Evolutionary conservation across 2,329 filamentous ascomycete species (phyloP).

Genomic region (Penicillium sp.): DNA sequence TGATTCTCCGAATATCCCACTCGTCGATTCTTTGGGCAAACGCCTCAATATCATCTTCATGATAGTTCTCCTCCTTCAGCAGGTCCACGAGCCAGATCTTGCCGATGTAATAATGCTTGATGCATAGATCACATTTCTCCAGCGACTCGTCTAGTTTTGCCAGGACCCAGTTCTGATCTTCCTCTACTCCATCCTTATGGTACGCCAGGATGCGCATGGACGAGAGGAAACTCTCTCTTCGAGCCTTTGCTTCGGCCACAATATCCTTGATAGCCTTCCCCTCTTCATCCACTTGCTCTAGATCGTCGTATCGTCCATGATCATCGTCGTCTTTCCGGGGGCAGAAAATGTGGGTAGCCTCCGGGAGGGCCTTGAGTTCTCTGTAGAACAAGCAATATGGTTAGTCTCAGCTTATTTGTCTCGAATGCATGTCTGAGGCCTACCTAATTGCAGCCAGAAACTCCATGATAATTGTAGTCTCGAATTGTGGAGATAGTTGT

Average conservation of each 20-base stretch:
- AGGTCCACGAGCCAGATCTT: slow-evolving; percentile 62
- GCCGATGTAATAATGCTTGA: slow-evolving; percentile 70
- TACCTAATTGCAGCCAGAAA: slow-evolving; percentile 45
- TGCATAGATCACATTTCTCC: slow-evolving; percentile 66
- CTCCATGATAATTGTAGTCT: slow-evolving; percentile 36
- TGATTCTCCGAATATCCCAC: slow-evolving; percentile 62
- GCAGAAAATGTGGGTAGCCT: slow-evolving; percentile 64
- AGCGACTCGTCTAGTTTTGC: slow-evolving; percentile 58
- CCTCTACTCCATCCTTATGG: slow-evolving; percentile 58
- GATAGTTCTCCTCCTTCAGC: slow-evolving; percentile 59
- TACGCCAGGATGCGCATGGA: slow-evolving; percentile 69
- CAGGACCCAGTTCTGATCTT: slow-evolving; percentile 61
- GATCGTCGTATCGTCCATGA: slow-evolving; percentile 61
- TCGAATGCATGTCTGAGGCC: slow-evolving; percentile 12
- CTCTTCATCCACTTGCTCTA: slow-evolving; percentile 50
- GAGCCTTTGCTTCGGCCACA: slow-evolving; percentile 55
- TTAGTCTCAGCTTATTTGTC: slow-evolving; percentile 8
- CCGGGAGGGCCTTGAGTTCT: slow-evolving; percentile 45
- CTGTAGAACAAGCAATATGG: slow-evolving; percentile 21
- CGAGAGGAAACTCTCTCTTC: slow-evolving; percentile 63
- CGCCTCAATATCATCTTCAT: slow-evolving; percentile 47
- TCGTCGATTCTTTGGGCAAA: slow-evolving; percentile 59
- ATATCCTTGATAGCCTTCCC: slow-evolving; percentile 37
- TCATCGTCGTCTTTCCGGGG: slow-evolving; percentile 64
- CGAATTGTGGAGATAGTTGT: slow-evolving; percentile 6